These are phyloP conservation scores for Coprinopsis sp. DNA, from an alignment of 768 basidiomycete genomes.

Conservation along the genomic window DNA sequence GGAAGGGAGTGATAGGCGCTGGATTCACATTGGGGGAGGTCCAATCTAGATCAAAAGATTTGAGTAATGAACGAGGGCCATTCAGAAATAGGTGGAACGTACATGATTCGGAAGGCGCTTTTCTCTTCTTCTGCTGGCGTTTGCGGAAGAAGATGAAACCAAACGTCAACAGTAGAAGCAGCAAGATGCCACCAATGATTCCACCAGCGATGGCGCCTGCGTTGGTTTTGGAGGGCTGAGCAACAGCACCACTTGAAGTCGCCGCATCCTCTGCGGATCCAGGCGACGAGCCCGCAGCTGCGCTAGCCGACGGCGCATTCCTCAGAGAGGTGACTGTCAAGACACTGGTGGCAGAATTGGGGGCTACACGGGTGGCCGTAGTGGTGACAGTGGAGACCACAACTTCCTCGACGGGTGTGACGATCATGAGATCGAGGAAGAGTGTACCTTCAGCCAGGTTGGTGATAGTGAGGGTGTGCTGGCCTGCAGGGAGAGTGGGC, in stretches of 20 bases:
- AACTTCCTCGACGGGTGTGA: slow-evolving; percentile 3
- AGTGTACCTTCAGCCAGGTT: slow-evolving; percentile 2
- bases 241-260: not conserved
- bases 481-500: slow-evolving; percentile 12
- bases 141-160: slow-evolving; percentile 1
- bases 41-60: not conserved
- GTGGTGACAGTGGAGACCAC: slow-evolving; percentile 7
- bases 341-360: not conserved
- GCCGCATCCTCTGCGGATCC: not conserved
- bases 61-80: not conserved
- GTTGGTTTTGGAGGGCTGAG: slow-evolving; percentile 3
- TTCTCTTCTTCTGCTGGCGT: not conserved
- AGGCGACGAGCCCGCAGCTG: not conserved
- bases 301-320: not conserved
- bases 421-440: slow-evolving; percentile 11
- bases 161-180: not conserved
- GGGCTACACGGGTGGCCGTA: not conserved
- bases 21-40: not conserved
- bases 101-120: not conserved
- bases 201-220: slow-evolving; percentile 7
- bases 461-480: slow-evolving; percentile 19
- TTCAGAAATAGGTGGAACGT: not conserved
- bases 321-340: slow-evolving; percentile 1
- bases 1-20: not conserved
- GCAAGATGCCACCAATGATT: slow-evolving; percentile 5